Percentiles rank a stretch among this genome's conserved stretches.
phyloP scores from a whole-genome alignment of 371 early-diverging fungal species.

The Actinomortierella wolfii region DNA sequence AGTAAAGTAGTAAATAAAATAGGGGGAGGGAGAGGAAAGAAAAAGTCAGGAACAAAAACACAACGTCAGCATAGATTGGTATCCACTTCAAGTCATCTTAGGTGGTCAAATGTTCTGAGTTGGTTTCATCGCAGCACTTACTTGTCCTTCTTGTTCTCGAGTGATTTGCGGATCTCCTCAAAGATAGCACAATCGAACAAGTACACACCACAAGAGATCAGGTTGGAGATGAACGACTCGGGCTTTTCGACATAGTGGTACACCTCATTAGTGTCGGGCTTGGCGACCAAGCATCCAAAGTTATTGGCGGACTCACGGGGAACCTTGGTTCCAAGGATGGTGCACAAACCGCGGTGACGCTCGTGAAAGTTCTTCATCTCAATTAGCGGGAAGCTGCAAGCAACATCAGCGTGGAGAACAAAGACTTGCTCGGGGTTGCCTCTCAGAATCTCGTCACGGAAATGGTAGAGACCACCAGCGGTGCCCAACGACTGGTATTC shows the following conservation, averaged over 20 bases:
- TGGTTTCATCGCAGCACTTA: slow-evolving; percentile 25
- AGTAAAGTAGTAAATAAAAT: not conserved
- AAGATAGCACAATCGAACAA: slow-evolving; percentile 88
- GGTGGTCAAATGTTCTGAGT: too few species aligned
- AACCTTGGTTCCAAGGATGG: slow-evolving; percentile 86
- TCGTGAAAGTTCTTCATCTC: slow-evolving; percentile 85
- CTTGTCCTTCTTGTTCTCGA: slow-evolving; percentile 65
- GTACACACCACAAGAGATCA: slow-evolving; percentile 94
- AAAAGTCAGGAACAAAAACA: not conserved
- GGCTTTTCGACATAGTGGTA: slow-evolving; percentile 98
- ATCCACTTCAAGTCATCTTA: too few species aligned
- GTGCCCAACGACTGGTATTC: slow-evolving; percentile 97
- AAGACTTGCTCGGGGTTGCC: slow-evolving; percentile 91
- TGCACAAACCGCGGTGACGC: slow-evolving; percentile 78
- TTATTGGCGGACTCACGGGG: slow-evolving; percentile 76
- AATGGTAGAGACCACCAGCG: slow-evolving; percentile 97
- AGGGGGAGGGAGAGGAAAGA: not conserved
- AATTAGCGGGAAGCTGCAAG: slow-evolving; percentile 89
- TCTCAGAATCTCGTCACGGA: slow-evolving; percentile 93
- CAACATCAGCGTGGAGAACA: slow-evolving; percentile 96
- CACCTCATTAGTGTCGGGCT: slow-evolving; percentile 82
- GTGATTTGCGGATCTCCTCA: slow-evolving; percentile 79
- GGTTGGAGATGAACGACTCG: slow-evolving; percentile 90
- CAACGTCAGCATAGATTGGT: too few species aligned
- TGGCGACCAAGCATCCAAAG: slow-evolving; percentile 93